These are phyloP conservation scores for Quercus berberidifolia DNA, from an alignment of 306 rosid genomes.

Conservation along the genomic window DNA sequence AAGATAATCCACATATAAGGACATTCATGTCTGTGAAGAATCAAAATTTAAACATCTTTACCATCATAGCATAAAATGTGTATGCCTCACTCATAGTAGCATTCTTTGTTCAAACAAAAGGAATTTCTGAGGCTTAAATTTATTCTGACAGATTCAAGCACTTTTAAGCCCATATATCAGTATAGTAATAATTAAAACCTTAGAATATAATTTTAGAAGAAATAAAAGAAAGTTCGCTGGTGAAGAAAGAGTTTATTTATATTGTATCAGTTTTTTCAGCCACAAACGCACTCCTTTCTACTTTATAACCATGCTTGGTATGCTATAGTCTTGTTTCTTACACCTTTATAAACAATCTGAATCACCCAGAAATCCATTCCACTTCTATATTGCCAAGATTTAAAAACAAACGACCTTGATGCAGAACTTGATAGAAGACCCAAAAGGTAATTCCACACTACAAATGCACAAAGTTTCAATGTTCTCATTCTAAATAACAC, in stretches of 20 bases:
- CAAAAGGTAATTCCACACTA: background rate
- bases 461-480: background rate
- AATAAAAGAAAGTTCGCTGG: background rate
- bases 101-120: background rate
- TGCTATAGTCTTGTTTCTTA: background rate
- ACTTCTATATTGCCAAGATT: background rate
- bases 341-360: conserved; percentile 4
- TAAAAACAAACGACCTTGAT: conserved; percentile 2
- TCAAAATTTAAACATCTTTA: conserved; percentile 8
- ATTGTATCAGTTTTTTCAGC: background rate
- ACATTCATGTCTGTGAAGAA: conserved; percentile 17
- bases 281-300: background rate
- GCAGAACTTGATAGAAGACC: background rate
- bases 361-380: background rate
- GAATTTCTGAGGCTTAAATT: background rate
- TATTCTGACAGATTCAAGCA: background rate
- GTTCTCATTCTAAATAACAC: background rate
- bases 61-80: background rate
- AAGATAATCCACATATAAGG: conserved; percentile 23
- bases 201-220: background rate
- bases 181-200: background rate
- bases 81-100: conserved; percentile 4
- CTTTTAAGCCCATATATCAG: background rate
- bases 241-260: background rate
- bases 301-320: background rate